A percentile compares a stretch with the other conserved stretches of the same genome.
phyloP scores from a whole-genome alignment of 1,284 basidiomycete genomes.

The Hymenochaete sp. region DNA sequence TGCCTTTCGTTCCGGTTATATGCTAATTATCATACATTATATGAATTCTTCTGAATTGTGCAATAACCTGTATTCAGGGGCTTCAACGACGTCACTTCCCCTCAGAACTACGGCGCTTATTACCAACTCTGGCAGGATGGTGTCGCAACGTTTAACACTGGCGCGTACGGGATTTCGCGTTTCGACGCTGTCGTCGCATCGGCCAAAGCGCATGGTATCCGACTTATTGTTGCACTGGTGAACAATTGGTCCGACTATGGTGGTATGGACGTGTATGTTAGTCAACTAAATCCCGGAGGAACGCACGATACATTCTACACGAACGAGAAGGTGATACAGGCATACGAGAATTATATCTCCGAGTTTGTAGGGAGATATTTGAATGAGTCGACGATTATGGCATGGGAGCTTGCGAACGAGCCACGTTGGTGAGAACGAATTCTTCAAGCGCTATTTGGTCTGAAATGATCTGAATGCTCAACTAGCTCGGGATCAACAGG shows the following conservation, averaged over 20 bases:
- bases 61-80: constrained; percentile 31
- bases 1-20: background rate
- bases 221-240: constrained; percentile 51
- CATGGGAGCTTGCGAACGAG: constrained; percentile 30
- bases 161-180: constrained; percentile 42
- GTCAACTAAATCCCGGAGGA: constrained; percentile 28
- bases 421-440: constrained; percentile 19
- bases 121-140: constrained; percentile 50
- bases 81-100: constrained; percentile 55
- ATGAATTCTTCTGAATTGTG: background rate
- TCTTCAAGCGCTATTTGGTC: background rate
- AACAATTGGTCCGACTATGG: constrained; percentile 57
- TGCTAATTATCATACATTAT: too few species aligned
- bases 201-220: constrained; percentile 49
- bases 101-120: constrained; percentile 37
- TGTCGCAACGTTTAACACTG: constrained; percentile 46
- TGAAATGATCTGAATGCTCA: background rate
- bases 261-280: constrained; percentile 39
- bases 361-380: constrained; percentile 33
- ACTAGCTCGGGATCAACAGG: constrained; percentile 19
- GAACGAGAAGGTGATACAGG: constrained; percentile 29
- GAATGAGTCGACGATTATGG: constrained; percentile 33
- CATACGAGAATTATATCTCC: constrained; percentile 35
- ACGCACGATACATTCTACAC: constrained; percentile 38
- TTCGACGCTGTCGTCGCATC: constrained; percentile 51